Base-by-base conservation (phyloP, 2,329 filamentous ascomycete species). In the Kalmusia sp. region DNA sequence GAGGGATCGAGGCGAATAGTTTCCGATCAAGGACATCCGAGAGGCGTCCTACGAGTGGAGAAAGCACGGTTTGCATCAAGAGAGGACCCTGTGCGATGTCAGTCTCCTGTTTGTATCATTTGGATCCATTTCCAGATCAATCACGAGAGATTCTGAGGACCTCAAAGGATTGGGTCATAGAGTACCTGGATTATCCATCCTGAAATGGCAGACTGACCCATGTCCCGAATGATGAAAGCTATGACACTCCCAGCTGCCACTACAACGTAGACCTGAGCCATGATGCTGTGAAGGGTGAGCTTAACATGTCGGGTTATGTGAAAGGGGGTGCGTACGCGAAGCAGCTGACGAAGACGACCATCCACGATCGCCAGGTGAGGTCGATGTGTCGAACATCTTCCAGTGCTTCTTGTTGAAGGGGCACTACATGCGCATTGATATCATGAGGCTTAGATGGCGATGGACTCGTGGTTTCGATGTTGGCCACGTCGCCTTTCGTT, bases 131-230 rank as follows among this genome's bases (percentile, higher is more conserved):
- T 14, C 14, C 8, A 14, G 8, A 31, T 31, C 28, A 14, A 17
- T 14, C 3, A 8, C 5, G 1, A 7, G 4, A 11, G 7, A 15
- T 2, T 7, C 8, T 14, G 17, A 24, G 30, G n/a, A 25, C 9
- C n/a, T 6, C 6, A 3, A 15, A 17, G 15, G 9, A 31, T 22
- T 12, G 43, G 25, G 4, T 12, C n/a, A 7, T 15, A 34, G n/a
- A n/a, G n/a, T 57, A 79, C 79, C 70, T 82, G 81, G 44, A 85
- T 84, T 54, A 85, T 79, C 82, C 83, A 85, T 24, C 82, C 81
- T 1, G 81, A 74, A 14, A 84, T 74, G 1, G 77, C 69, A 9
- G 77, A 71, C 37, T 81, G 77, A 9, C 82, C 82, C 4, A 85
- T 67, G 60, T 85, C 82, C 30, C 81, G 75, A 21, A 83, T 74